Evolutionary conservation across 495 filamentous ascomycete genomes (phyloP).

Genomic region (Hypomontagnella monticulosa): DNA sequence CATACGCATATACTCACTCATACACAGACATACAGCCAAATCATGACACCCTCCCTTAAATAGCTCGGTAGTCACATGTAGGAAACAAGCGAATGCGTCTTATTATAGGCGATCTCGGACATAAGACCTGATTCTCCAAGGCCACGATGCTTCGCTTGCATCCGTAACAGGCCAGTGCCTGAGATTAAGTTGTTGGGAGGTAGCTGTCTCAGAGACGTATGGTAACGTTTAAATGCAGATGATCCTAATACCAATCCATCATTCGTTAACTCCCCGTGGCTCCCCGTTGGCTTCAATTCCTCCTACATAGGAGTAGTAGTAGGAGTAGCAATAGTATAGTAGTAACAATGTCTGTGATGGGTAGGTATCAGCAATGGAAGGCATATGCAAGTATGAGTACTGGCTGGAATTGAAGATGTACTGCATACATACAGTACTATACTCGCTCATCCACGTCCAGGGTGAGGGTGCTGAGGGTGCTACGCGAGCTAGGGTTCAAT

Average conservation of each 20-base stretch:
- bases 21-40: not conserved
- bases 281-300: not conserved
- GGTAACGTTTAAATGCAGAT: conserved; percentile 36
- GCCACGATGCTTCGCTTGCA: not conserved
- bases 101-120: no score
- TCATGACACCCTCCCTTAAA: not conserved
- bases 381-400: conserved; percentile 21
- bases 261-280: conserved; percentile 21
- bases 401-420: conserved; percentile 9
- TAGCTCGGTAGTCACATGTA: no score
- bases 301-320: not conserved
- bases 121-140: not conserved
- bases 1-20: conserved; percentile 7
- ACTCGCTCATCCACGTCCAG: conserved; percentile 15
- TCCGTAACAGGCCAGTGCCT: conserved; percentile 2
- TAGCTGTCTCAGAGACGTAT: conserved; percentile 29
- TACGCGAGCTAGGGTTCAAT: conserved; percentile 1
- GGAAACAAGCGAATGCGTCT: no score
- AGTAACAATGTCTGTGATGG: not conserved
- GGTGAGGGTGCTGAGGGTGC: no score
- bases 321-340: no score
- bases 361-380: not conserved
- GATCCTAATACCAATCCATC: conserved; percentile 21
- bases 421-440: not conserved
- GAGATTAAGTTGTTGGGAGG: conserved; percentile 25